Conservation (phyloP, 2,329 filamentous ascomycete genomes). For the Diaporthe ilicicola region DNA sequence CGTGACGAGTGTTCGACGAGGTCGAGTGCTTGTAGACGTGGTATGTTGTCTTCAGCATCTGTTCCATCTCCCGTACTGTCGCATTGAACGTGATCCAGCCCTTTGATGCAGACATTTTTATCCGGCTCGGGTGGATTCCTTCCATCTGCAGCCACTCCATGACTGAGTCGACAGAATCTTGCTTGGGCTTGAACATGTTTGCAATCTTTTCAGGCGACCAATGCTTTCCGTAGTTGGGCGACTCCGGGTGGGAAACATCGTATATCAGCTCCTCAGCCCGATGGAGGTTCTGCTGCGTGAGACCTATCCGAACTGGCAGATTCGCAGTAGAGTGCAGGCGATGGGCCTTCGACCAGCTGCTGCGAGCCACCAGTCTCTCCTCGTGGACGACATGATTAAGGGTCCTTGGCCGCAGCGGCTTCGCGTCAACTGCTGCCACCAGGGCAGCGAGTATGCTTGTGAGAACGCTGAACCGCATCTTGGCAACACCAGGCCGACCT, state of each 20-base stretch:
- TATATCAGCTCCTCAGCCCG: conserved; percentile 53
- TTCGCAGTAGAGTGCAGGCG: conserved; percentile 37
- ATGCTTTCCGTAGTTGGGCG: conserved; percentile 55
- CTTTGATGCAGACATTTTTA: conserved; percentile 58
- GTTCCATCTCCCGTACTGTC: conserved; percentile 61
- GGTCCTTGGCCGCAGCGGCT: conserved; percentile 31
- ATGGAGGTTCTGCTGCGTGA: conserved; percentile 56
- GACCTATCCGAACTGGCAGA: conserved; percentile 52
- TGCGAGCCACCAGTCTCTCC: conserved; percentile 37
- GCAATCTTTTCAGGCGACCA: conserved; percentile 53
- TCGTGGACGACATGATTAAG: conserved; percentile 44
- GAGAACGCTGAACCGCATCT: conserved; percentile 38
- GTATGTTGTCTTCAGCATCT: conserved; percentile 61
- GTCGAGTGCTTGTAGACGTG: conserved; percentile 56
- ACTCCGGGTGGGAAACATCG: conserved; percentile 54
- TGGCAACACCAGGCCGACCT: conserved; percentile 29
- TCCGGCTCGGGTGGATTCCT: conserved; percentile 57
- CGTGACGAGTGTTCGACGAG: conserved; percentile 43
- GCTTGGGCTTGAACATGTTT: conserved; percentile 51
- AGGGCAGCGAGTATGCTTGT: conserved; percentile 41
- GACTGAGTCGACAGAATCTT: conserved; percentile 58
- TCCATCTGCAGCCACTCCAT: conserved; percentile 61
- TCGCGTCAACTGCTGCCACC: conserved; percentile 40
- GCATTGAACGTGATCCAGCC: conserved; percentile 65
- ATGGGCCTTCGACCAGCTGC: conserved; percentile 38